phyloP scores from a whole-genome alignment of 108 stramenopile species.

The Conticribra guillardii region DNA sequence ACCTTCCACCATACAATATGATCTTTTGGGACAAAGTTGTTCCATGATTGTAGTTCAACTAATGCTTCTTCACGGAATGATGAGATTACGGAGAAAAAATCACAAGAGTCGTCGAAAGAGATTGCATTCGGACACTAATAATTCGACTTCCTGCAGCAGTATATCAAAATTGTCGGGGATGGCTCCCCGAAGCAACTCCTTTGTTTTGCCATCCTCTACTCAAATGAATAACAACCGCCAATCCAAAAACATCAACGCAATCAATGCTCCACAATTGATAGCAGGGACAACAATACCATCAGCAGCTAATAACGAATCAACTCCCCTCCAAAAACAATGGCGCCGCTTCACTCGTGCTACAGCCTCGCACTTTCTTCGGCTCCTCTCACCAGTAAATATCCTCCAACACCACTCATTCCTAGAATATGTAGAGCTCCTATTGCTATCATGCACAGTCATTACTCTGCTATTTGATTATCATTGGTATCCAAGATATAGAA shows the following conservation, averaged over 20 bases:
- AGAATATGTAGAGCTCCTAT: conserved; percentile 37
- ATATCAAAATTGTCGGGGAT: neutral
- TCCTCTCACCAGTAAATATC: conserved; percentile 42
- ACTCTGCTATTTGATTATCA: conserved; percentile 48
- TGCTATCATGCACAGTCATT: conserved; percentile 32
- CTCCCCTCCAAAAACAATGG: conserved; percentile 14
- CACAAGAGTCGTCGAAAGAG: conserved; percentile 11
- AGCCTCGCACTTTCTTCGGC: conserved; percentile 24
- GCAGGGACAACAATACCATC: too few relatives aligned
- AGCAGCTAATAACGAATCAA: too few relatives aligned
- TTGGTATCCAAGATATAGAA: conserved; percentile 47
- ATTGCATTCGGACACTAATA: neutral
- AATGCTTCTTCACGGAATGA: conserved; percentile 43
- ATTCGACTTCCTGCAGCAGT: neutral
- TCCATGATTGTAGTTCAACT: conserved; percentile 46
- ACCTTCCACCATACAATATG: conserved; percentile 22
- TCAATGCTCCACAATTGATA: conserved; percentile 12
- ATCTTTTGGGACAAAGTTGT: conserved; percentile 44
- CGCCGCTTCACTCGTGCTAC: conserved; percentile 6
- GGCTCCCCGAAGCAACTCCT: neutral
- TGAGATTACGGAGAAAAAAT: conserved; percentile 28
- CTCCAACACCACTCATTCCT: conserved; percentile 41
- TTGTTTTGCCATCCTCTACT: too few relatives aligned
- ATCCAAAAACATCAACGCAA: neutral
- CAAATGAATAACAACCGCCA: conserved; percentile 2